These are phyloP conservation scores for Bifiguratus adelaidae DNA, from an alignment of 192 early-diverging fungal genomes.

Conservation along the genomic window DNA sequence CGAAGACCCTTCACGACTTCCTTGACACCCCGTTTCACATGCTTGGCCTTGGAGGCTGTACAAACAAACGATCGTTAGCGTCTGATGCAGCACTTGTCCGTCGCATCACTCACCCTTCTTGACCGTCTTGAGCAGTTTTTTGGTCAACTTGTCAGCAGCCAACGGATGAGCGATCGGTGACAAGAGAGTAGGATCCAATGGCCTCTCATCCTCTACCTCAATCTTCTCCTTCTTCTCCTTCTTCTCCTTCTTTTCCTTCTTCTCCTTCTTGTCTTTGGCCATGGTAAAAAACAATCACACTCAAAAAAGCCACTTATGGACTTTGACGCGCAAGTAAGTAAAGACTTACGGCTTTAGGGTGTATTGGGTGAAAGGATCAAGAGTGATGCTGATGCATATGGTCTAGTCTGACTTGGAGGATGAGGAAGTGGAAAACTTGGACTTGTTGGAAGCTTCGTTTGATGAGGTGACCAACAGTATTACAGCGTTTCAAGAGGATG, in stretches of 20 bases:
- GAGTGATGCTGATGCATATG: too few species aligned
- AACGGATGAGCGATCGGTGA: conserved; percentile 72
- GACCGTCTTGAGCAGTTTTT: conserved; percentile 81
- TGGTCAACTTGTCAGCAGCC: conserved; percentile 72
- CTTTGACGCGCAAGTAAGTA: too few species aligned
- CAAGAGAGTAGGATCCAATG: conserved; percentile 36
- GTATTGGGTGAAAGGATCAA: too few species aligned
- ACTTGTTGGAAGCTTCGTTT: too few species aligned
- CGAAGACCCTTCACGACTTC: conserved; percentile 95
- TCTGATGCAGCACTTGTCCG: too few species aligned
- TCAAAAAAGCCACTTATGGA: too few species aligned
- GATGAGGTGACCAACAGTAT: too few species aligned
- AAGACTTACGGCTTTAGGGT: too few species aligned
- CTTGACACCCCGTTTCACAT: conserved; percentile 91
- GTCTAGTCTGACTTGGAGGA: too few species aligned
- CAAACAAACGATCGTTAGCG: background rate
- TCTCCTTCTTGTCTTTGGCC: conserved; percentile 25
- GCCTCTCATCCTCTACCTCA: conserved; percentile 32
- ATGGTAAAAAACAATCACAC: conserved; percentile 4
- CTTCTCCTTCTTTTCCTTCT: conserved; percentile 40
- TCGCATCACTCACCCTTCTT: conserved; percentile 81
- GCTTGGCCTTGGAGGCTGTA: conserved; percentile 75
- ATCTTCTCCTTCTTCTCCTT: conserved; percentile 27
- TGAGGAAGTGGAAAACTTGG: too few species aligned
- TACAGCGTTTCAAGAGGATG: conserved; percentile 73